phyloP scores from a whole-genome alignment of 441 rosid genomes.

The Croton laevigatus region DNA sequence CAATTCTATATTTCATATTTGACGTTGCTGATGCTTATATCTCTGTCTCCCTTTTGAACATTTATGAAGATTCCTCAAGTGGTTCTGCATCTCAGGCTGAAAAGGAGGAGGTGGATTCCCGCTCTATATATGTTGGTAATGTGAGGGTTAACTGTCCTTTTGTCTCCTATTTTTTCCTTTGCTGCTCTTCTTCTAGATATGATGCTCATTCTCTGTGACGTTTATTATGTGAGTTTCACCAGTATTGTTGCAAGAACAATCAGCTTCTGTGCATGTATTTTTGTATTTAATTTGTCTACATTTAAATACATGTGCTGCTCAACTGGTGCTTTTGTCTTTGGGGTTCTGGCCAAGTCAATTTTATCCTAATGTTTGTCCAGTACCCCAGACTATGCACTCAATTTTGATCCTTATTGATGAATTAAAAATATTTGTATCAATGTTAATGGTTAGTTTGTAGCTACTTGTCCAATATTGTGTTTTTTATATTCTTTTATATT shows the following conservation, averaged over 20 bases:
- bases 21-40: slow-evolving; percentile 11
- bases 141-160: slow-evolving; percentile 42
- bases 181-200: background rate
- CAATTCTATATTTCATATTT: background rate
- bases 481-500: background rate
- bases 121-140: slow-evolving; percentile 67
- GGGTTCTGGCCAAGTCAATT: background rate
- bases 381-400: background rate
- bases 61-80: slow-evolving; percentile 51
- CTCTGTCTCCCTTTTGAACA: slow-evolving; percentile 16
- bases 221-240: background rate
- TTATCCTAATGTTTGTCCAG: background rate
- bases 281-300: background rate
- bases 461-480: background rate
- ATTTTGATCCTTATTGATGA: background rate
- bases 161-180: background rate
- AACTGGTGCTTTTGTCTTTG: background rate
- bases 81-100: slow-evolving; percentile 45
- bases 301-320: background rate
- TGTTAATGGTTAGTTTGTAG: background rate
- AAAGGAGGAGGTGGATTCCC: slow-evolving; percentile 63
- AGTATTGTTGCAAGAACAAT: slow-evolving; percentile 1
- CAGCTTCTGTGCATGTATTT: background rate
- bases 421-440: background rate
- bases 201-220: background rate